phyloP scores from a whole-genome alignment of 73 alveolate genomes.

The Paramecium primaurelia region DNA sequence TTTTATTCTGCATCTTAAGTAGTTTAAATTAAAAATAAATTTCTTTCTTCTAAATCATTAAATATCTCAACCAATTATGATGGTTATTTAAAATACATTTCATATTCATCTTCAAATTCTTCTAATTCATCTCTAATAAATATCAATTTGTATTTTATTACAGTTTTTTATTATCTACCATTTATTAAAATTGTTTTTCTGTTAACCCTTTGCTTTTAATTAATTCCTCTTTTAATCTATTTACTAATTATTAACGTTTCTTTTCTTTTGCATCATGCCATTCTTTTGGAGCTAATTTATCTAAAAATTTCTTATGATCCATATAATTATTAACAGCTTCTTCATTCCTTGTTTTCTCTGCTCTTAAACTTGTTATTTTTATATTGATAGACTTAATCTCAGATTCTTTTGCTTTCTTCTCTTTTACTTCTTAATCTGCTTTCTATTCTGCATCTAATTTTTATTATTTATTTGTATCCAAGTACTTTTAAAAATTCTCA shows the following conservation, averaged over 20 bases:
- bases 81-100: slow-evolving; percentile 55
- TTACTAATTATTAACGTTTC: background rate
- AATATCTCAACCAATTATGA: slow-evolving; percentile 44
- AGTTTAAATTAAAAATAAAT: slow-evolving; percentile 42
- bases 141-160: background rate
- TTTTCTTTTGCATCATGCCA: slow-evolving; percentile 61
- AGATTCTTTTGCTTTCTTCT: slow-evolving; percentile 55
- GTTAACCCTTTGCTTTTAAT: background rate
- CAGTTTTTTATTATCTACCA: background rate
- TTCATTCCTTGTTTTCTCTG: slow-evolving; percentile 57
- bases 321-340: slow-evolving; percentile 50
- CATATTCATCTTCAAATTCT: slow-evolving; percentile 60
- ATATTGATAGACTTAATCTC: slow-evolving; percentile 42
- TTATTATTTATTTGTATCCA: slow-evolving; percentile 38
- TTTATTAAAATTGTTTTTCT: background rate
- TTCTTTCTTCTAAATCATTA: slow-evolving; percentile 58
- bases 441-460: slow-evolving; percentile 58
- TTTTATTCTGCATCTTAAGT: slow-evolving; percentile 55
- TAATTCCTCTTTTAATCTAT: slow-evolving; percentile 30
- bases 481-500: slow-evolving; percentile 51
- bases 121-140: background rate
- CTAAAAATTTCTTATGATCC: slow-evolving; percentile 58
- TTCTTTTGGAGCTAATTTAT: slow-evolving; percentile 60
- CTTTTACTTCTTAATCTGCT: slow-evolving; percentile 57
- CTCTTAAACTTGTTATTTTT: slow-evolving; percentile 47